Conservation (phyloP, 306 rosid genomes). For the Acacia crassicarpa region DNA sequence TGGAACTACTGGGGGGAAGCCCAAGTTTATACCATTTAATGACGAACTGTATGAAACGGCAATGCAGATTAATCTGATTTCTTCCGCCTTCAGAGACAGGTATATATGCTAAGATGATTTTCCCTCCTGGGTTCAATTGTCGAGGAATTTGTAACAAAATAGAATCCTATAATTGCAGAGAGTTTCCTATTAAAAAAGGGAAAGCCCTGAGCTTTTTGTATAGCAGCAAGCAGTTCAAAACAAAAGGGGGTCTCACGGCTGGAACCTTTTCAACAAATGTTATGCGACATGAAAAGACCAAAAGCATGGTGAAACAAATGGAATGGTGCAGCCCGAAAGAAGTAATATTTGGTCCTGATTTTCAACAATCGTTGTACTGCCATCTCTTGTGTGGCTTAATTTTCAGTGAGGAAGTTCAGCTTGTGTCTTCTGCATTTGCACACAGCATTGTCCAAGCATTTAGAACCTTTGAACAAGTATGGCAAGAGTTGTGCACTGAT, state of each 20-base stretch:
- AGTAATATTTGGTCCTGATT: not conserved
- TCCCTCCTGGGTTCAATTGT: not conserved
- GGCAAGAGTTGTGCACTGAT: not conserved
- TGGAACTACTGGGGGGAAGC: not conserved
- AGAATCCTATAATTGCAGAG: not conserved
- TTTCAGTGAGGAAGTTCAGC: not conserved
- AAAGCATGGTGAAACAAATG: not conserved
- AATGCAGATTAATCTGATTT: not conserved
- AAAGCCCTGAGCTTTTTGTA: not conserved
- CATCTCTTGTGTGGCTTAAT: not conserved
- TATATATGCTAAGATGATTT: not conserved
- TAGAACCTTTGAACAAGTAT: not conserved
- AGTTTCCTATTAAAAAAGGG: not conserved
- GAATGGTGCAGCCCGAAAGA: not conserved
- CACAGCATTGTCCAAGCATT: not conserved
- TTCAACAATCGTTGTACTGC: not conserved
- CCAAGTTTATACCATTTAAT: not conserved
- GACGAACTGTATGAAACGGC: not conserved
- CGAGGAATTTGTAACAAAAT: not conserved
- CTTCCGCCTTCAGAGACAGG: not conserved
- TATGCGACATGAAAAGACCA: not conserved
- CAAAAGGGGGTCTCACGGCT: not conserved
- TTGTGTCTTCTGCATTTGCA: not conserved
- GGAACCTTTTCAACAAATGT: not conserved
- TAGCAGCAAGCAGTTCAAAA: not conserved